A percentile compares a stretch with the other conserved stretches of the same genome.
Conservation (phyloP, 768 basidiomycete species). For the Imleria badia region DNA sequence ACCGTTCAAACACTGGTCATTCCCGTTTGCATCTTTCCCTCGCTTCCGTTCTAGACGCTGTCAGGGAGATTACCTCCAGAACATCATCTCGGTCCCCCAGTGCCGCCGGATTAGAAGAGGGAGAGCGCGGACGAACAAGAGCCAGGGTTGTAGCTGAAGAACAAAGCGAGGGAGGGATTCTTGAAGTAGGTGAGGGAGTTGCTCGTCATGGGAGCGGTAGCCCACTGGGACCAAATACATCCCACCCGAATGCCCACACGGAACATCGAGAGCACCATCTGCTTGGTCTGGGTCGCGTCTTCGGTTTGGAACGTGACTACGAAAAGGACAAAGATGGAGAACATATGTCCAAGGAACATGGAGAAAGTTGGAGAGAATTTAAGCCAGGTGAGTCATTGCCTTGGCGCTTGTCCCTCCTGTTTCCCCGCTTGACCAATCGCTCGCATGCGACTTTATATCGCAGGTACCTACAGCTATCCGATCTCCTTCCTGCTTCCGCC, state of each 20-base stretch:
- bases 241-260: not conserved
- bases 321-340: slow-evolving; percentile 12
- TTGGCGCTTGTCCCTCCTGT: not conserved
- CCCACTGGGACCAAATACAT: not conserved
- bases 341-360: slow-evolving; percentile 40
- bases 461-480: slow-evolving; percentile 93
- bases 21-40: slow-evolving; percentile 22
- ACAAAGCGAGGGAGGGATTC: not conserved
- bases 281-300: slow-evolving; percentile 37
- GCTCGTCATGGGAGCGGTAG: not conserved
- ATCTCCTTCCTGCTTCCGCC: slow-evolving; percentile 88
- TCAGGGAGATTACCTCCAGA: slow-evolving; percentile 20
- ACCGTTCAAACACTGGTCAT: slow-evolving; percentile 2
- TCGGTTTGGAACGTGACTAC: slow-evolving; percentile 19
- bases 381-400: slow-evolving; percentile 62
- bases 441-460: not conserved
- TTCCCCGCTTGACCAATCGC: not conserved
- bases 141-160: slow-evolving; percentile 8
- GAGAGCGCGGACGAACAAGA: slow-evolving; percentile 24
- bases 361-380: slow-evolving; percentile 83
- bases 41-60: slow-evolving; percentile 14
- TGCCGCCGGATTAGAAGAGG: slow-evolving; percentile 37
- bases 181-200: not conserved
- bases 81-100: slow-evolving; percentile 21
- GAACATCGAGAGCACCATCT: slow-evolving; percentile 17